Evolutionary conservation across 2,329 filamentous ascomycete species (phyloP).

Genomic region (Botrytis fabae): DNA sequence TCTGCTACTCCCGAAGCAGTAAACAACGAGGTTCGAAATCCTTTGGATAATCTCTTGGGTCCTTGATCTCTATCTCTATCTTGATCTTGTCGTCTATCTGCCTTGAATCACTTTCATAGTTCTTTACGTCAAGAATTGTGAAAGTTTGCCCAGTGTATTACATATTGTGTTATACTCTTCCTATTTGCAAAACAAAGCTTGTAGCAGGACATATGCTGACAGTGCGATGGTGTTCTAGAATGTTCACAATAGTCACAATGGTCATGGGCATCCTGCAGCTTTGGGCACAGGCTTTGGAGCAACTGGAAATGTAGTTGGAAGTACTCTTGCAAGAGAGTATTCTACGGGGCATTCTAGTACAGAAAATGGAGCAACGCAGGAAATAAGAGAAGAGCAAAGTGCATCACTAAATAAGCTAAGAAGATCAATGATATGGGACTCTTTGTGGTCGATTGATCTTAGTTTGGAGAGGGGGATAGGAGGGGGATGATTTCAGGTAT

Average conservation of each 20-base stretch:
- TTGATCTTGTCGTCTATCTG: neutral
- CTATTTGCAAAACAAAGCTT: neutral
- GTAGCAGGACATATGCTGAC: slow-evolving; percentile 32
- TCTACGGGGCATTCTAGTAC: neutral
- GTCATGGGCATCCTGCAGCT: neutral
- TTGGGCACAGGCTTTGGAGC: neutral
- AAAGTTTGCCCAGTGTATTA: neutral
- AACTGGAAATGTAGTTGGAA: neutral
- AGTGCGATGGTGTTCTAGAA: slow-evolving; percentile 29
- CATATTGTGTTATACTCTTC: neutral
- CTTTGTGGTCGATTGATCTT: slow-evolving; percentile 61
- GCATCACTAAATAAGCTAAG: slow-evolving; percentile 42
- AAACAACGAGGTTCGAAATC: slow-evolving; percentile 36
- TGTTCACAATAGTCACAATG: neutral
- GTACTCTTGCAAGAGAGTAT: neutral
- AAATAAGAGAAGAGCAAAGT: slow-evolving; percentile 26
- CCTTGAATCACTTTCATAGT: neutral
- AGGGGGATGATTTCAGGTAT: neutral
- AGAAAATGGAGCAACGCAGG: slow-evolving; percentile 15
- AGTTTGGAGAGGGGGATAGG: slow-evolving; percentile 50
- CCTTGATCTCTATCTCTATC: slow-evolving; percentile 29
- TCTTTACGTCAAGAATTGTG: neutral
- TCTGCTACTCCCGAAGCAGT: slow-evolving; percentile 22
- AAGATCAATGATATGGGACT: slow-evolving; percentile 60
- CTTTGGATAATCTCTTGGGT: slow-evolving; percentile 37